phyloP scores from a whole-genome alignment of 176 grass and related monocot species.

The Carex pumila region DNA sequence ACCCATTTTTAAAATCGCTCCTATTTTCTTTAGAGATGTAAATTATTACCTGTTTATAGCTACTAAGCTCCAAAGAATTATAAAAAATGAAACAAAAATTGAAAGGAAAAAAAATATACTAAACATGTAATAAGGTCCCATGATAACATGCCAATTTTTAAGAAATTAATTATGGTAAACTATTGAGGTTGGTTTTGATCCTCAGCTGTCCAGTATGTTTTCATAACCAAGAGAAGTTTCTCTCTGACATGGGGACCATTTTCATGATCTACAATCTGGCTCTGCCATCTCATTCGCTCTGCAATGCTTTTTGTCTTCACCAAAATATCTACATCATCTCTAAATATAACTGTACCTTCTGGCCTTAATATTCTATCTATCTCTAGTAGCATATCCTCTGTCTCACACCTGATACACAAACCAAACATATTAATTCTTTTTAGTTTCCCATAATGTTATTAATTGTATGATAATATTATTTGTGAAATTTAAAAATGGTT shows the following conservation, averaged over 20 bases:
- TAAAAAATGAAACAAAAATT: not conserved
- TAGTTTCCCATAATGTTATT: not conserved
- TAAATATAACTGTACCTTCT: slow-evolving; percentile 72
- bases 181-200: slow-evolving; percentile 38
- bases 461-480: not conserved
- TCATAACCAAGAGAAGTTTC: slow-evolving; percentile 89
- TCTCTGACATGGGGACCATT: slow-evolving; percentile 76
- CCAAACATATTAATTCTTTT: not conserved
- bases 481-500: not conserved
- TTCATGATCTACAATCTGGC: slow-evolving; percentile 89
- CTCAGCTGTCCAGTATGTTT: slow-evolving; percentile 74
- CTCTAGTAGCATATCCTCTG: slow-evolving; percentile 75
- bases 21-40: slow-evolving; percentile 6
- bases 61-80: slow-evolving; percentile 4
- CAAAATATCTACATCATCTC: slow-evolving; percentile 75
- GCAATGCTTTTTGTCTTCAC: slow-evolving; percentile 78
- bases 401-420: slow-evolving; percentile 49
- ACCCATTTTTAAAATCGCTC: not conserved
- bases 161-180: slow-evolving; percentile 21
- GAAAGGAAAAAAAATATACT: not conserved
- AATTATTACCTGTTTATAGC: not conserved
- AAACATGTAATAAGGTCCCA: slow-evolving; percentile 11
- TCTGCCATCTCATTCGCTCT: slow-evolving; percentile 87
- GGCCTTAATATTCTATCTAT: slow-evolving; percentile 92
- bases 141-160: slow-evolving; percentile 19